Evolutionary conservation across 345 rosid genomes (phyloP).

Genomic region (Leavenworthia alabamica): DNA sequence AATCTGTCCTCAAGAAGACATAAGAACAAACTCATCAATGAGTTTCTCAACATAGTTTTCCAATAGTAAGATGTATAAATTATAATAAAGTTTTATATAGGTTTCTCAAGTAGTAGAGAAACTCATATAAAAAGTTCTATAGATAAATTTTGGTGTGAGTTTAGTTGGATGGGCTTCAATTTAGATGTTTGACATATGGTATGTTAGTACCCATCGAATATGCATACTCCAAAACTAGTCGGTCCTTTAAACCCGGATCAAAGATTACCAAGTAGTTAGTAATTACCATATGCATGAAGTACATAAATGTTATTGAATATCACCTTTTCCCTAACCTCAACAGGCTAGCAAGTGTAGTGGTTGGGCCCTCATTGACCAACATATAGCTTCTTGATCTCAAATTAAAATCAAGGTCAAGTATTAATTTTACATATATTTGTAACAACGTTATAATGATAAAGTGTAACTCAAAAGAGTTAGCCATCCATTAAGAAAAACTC

Average conservation of each 20-base stretch:
- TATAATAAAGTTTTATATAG: no score
- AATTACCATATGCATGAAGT: not conserved
- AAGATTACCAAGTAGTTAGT: not conserved
- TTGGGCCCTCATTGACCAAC: not conserved
- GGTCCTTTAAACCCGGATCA: not conserved
- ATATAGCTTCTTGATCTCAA: not conserved
- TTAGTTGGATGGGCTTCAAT: not conserved
- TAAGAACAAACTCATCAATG: no score
- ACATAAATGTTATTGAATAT: not conserved
- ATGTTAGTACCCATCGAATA: no score
- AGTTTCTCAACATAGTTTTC: no score
- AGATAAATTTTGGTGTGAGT: no score
- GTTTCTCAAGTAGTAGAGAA: no score
- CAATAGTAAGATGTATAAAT: no score
- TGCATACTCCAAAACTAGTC: not conserved
- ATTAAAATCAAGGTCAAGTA: not conserved
- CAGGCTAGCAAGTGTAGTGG: not conserved
- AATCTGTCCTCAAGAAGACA: not conserved
- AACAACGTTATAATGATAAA: not conserved
- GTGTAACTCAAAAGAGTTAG: not conserved
- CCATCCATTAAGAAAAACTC: not conserved
- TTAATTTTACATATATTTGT: not conserved
- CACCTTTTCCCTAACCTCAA: not conserved
- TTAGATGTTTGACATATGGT: not conserved
- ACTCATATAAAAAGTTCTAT: no score